Percentiles rank a stretch among this genome's conserved stretches.
phyloP scores from a whole-genome alignment of 345 rosid species.

The Sapria himalayana region DNA sequence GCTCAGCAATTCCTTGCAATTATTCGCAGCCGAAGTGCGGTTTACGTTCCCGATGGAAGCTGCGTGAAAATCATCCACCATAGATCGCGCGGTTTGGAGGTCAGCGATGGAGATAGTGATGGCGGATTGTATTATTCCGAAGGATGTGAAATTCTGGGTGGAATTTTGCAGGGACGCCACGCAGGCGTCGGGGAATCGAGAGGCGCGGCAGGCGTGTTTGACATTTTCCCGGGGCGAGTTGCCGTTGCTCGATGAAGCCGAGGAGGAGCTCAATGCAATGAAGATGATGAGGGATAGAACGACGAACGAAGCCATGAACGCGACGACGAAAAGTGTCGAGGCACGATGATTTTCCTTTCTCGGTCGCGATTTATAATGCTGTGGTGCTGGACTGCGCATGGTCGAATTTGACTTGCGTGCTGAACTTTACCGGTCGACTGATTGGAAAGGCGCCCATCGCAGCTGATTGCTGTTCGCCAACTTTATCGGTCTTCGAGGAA shows the following conservation, averaged over 20 bases:
- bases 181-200: slow-evolving; percentile 36
- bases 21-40: slow-evolving; percentile 38
- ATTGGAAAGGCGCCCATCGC: no score
- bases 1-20: slow-evolving; percentile 32
- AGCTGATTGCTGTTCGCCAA: no score
- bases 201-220: slow-evolving; percentile 38
- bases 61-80: slow-evolving; percentile 33
- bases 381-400: no score
- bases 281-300: slow-evolving; percentile 9
- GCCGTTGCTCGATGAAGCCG: slow-evolving; percentile 5
- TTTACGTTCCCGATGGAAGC: slow-evolving; percentile 31
- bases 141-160: slow-evolving; percentile 21
- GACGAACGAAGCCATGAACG: slow-evolving; percentile 14
- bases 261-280: slow-evolving; percentile 2
- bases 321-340: slow-evolving; percentile 5
- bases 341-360: no score
- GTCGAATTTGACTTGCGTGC: no score
- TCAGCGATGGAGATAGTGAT: slow-evolving; percentile 28
- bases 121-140: slow-evolving; percentile 46
- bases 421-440: no score
- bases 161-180: slow-evolving; percentile 17
- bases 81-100: slow-evolving; percentile 33
- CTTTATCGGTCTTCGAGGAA: no score
- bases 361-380: no score
- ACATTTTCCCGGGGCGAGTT: slow-evolving; percentile 7